Conservation (phyloP, 257 asterid genomes). For the Orobanche coerulescens region DNA sequence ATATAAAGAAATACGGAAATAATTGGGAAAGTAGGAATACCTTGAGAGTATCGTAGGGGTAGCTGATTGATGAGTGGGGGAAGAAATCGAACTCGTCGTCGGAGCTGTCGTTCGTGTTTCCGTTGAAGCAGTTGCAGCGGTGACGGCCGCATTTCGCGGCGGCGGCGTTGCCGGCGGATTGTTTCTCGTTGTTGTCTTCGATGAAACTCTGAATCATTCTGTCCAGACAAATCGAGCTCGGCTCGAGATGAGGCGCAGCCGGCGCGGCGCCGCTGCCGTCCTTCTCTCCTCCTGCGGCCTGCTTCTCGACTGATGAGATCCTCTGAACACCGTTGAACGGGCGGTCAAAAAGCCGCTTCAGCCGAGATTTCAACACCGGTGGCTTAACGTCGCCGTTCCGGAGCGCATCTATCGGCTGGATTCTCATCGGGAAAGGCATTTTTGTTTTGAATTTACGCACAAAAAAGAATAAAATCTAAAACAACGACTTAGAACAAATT, state of each 20-base stretch:
- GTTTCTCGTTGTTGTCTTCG: conserved; percentile 60
- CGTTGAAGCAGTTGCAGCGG: conserved; percentile 80
- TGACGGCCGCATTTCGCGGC: conserved; percentile 56
- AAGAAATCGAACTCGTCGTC: conserved; percentile 63
- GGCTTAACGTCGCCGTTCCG: conserved; percentile 37
- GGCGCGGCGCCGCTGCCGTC: conserved; percentile 26
- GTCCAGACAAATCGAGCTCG: conserved; percentile 71
- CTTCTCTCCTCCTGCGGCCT: conserved; percentile 38
- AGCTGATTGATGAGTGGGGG: conserved; percentile 36
- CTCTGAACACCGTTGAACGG: conserved; percentile 62
- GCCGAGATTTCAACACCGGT: conserved; percentile 65
- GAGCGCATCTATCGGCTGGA: conserved; percentile 75
- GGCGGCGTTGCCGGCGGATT: conserved; percentile 21
- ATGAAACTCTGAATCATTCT: conserved; percentile 74
- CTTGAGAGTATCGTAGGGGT: conserved; percentile 60
- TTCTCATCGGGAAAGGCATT: conserved; percentile 53
- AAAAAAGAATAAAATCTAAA: background rate
- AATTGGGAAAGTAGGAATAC: conserved; percentile 24
- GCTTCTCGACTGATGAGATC: conserved; percentile 49
- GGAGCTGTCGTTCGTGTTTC: conserved; percentile 70
- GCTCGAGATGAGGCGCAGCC: conserved; percentile 50
- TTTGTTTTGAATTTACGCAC: background rate
- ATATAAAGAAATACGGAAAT: too few species aligned
- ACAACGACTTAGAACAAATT: background rate
- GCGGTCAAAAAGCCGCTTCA: conserved; percentile 80